A percentile compares a stretch with the other conserved stretches of the same genome.
These are phyloP conservation scores for Cyclanthera cordifolia DNA, from an alignment of 306 rosid species.

Conservation along the genomic window DNA sequence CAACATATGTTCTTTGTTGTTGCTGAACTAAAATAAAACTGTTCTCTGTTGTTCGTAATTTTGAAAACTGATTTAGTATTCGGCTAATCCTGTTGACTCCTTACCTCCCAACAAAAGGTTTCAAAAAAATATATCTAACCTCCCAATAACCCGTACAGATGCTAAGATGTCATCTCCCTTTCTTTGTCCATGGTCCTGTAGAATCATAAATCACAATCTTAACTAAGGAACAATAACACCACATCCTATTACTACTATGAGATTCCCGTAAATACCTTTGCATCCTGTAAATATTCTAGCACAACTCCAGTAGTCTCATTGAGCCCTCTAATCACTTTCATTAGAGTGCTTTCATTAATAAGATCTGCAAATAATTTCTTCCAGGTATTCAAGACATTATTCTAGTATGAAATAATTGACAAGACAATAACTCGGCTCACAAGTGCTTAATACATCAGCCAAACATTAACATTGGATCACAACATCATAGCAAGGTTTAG, in stretches of 20 bases:
- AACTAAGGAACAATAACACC: conserved; percentile 11
- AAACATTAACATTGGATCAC: neutral
- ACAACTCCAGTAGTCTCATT: conserved; percentile 66
- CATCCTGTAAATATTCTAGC: conserved; percentile 82
- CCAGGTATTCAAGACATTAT: neutral
- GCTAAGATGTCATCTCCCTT: conserved; percentile 92
- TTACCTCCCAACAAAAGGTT: neutral
- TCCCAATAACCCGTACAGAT: conserved; percentile 84
- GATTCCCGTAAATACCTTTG: conserved; percentile 42
- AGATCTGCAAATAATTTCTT: conserved; percentile 19
- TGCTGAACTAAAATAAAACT: neutral
- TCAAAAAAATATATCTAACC: conserved; percentile 29
- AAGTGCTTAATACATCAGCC: neutral
- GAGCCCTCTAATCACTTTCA: conserved; percentile 53
- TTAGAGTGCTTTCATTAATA: conserved; percentile 44
- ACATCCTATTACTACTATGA: conserved; percentile 13
- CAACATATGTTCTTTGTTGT: too few species aligned
- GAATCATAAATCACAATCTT: conserved; percentile 17
- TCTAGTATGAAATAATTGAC: neutral
- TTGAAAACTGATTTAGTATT: too few species aligned
- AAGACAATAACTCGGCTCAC: neutral
- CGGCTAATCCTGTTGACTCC: neutral
- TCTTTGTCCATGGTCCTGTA: conserved; percentile 63
- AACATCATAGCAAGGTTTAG: neutral
- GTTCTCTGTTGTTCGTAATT: neutral